These are phyloP conservation scores for Zygosaccharomyces lentus DNA, from an alignment of 805 yeast species.

Conservation along the genomic window DNA sequence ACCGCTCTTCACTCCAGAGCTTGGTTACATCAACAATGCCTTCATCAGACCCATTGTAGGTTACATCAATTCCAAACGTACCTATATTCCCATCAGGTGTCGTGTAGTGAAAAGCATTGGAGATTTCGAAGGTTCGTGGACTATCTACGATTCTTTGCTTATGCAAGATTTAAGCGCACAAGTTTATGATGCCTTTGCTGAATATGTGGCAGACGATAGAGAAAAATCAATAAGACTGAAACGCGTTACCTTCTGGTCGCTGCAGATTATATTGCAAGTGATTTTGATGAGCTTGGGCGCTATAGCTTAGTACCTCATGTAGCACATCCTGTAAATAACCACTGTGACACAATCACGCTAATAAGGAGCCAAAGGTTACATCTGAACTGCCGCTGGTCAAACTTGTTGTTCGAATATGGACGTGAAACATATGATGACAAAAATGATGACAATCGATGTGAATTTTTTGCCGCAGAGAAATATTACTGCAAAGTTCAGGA, in stretches of 20 bases:
- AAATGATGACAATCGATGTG: no score
- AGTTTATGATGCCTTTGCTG: conserved; percentile 85
- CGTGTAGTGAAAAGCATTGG: conserved; percentile 69
- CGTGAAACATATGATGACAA: no score
- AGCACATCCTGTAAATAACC: neutral
- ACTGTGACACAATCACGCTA: neutral
- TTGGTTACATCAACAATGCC: conserved; percentile 90
- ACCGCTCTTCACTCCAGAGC: conserved; percentile 80
- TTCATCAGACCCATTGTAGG: conserved; percentile 92
- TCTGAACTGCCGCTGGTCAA: no score
- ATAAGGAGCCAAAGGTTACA: neutral
- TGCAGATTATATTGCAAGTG: conserved; percentile 78
- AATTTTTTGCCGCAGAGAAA: no score
- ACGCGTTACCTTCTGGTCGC: conserved; percentile 89
- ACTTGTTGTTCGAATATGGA: no score
- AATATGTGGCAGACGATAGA: conserved; percentile 85
- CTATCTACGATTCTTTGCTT: conserved; percentile 80
- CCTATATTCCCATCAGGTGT: conserved; percentile 83
- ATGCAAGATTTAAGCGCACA: conserved; percentile 90
- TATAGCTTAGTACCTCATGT: conserved; percentile 39
- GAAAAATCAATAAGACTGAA: conserved; percentile 64
- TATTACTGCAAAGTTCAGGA: no score
- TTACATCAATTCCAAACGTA: conserved; percentile 83
- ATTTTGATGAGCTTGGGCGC: conserved; percentile 80
- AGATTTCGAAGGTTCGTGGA: conserved; percentile 97